A percentile compares a stretch with the other conserved stretches of the same genome.
phyloP scores from a whole-genome alignment of 176 grass and related monocot species.

The Avena insularis region DNA sequence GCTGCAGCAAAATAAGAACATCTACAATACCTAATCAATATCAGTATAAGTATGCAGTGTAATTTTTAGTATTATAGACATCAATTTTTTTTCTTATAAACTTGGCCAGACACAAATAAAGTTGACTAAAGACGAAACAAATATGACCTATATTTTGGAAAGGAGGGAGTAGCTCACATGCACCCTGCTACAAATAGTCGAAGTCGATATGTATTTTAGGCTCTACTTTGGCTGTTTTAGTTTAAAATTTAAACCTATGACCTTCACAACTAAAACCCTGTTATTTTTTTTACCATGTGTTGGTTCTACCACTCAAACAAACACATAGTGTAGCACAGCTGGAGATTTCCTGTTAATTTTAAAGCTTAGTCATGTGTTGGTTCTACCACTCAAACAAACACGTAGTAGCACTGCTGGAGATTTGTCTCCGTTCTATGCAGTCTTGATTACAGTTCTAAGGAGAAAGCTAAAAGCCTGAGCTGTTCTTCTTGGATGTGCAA shows the following conservation, averaged over 20 bases:
- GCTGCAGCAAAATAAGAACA: background rate
- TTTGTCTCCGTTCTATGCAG: constrained; percentile 29
- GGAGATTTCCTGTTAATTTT: constrained; percentile 5
- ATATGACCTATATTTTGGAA: background rate
- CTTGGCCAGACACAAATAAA: background rate
- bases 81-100: background rate
- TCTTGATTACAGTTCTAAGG: constrained; percentile 44
- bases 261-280: background rate
- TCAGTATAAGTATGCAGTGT: background rate
- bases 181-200: constrained; percentile 26
- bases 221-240: background rate
- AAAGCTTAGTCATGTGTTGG: constrained; percentile 23
- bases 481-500: constrained; percentile 66
- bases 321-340: background rate
- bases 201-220: background rate
- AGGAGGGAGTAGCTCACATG: background rate
- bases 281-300: constrained; percentile 22
- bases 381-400: constrained; percentile 35
- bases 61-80: background rate
- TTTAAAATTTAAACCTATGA: background rate
- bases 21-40: background rate
- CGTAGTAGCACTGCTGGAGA: background rate
- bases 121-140: background rate
- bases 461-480: constrained; percentile 66
- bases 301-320: constrained; percentile 33